Conservation (phyloP, 164 flowering plant genomes). For the Stephania cephalantha region DNA sequence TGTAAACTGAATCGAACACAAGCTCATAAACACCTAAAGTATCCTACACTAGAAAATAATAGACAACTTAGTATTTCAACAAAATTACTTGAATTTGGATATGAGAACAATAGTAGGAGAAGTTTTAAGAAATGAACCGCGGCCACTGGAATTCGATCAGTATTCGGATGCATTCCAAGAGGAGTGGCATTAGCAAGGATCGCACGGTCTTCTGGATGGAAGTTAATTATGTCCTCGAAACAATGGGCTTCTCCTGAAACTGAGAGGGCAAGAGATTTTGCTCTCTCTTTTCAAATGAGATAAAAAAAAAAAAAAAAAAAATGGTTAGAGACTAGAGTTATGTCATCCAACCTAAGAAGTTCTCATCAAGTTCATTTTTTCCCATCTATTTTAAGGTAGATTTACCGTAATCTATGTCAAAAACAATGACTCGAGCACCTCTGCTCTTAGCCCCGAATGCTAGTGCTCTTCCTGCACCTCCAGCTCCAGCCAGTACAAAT, state of each 20-base stretch:
- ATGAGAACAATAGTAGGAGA: background rate
- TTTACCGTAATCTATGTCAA: constrained; percentile 47
- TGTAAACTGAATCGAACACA: constrained; percentile 54
- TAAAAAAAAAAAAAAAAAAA: background rate
- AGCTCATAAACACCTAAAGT: constrained; percentile 31
- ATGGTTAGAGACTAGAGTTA: background rate
- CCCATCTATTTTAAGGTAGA: background rate
- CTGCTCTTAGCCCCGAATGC: constrained; percentile 57
- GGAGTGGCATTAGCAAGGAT: constrained; percentile 68
- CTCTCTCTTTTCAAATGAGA: constrained; percentile 34
- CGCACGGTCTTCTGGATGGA: constrained; percentile 41
- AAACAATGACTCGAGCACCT: constrained; percentile 40
- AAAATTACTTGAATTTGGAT: background rate
- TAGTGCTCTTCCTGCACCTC: constrained; percentile 69
- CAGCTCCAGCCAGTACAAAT: constrained; percentile 58
- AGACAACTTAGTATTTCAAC: background rate
- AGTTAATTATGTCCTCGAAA: constrained; percentile 24
- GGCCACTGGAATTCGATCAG: constrained; percentile 41
- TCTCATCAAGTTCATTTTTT: background rate
- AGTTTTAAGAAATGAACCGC: constrained; percentile 26
- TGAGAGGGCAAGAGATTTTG: constrained; percentile 41
- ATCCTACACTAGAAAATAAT: constrained; percentile 18
- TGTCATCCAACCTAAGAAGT: background rate
- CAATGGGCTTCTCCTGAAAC: constrained; percentile 42
- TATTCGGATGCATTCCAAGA: constrained; percentile 58